Base-by-base conservation (phyloP, 129 eudicot species). In the Pittosporum tobira region DNA sequence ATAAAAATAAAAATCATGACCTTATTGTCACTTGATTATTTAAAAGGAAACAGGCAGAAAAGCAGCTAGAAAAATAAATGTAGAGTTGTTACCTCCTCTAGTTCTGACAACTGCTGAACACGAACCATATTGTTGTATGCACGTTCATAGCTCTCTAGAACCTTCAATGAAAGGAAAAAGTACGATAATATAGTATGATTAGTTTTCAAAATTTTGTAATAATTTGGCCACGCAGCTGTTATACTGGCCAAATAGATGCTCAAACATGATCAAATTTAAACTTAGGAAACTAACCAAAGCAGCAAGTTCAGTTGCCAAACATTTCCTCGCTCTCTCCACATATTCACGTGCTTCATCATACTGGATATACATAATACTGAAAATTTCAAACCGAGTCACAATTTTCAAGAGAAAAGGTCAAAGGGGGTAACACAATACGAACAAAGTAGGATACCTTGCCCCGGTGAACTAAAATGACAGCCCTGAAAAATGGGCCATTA, bases 91-190 rank as follows among this genome's bases (percentile, higher is more conserved):
- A 93, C 99, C 94, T 93, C 99, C 61, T 93, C 99, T 40, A 93
- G 75, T 68, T 93, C 99, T 27, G 99, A 93, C 64, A 93, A 65
- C 68, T 93, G 99, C 70, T 93, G 99, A 74, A 87, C 87, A 48
- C 96, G 94, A 71, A 93, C 96, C 96, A 93, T 93, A 61, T 87
- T 93, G 74, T 76, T 93, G 77, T 93, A 93, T 16, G 94, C 96
- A 61, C 99, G 96, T 40, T 93, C 99, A 66, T 93, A 93, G 87
- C 99, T 93, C 78, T 93, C 99, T 65, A 93, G 82, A 62, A 93
- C 99, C 99, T 91, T 34, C 40, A 34, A 34, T 34, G 7, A 34
- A 12, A 34, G 10, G 40, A n/a, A n/a, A n/a, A n/a, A n/a, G n/a
- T n/a, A n/a, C n/a, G n/a, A n/a, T n/a, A n/a, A n/a, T n/a, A n/a